Evolutionary conservation across 2,329 filamentous ascomycete genomes (phyloP), one percentile per base, ranked within the genome.

Genomic region (Aspergillus versicolor): DNA sequence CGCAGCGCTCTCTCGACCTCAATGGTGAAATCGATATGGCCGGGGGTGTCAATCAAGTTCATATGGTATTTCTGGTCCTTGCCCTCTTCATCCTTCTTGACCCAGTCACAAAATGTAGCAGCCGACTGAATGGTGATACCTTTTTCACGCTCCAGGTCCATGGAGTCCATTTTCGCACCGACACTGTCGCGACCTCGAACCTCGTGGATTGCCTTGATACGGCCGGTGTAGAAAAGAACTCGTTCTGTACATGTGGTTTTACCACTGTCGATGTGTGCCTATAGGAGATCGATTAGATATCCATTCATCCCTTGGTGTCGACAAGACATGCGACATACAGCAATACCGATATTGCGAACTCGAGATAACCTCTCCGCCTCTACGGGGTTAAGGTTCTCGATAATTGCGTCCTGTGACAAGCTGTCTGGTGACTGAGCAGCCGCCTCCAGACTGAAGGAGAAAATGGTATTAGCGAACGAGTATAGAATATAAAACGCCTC

Each of bases 81-180:
- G 64, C 89, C 90, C 63, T 93, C 79, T 52, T 71, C 64, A 68
- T 91, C 88, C 75, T 85, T 88, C 81, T 96, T 97, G 64, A 89
- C 79, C 94, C 94, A 99, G 77, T 99, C 92, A 76, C 91, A 96
- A 75, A 96, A 99, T 1, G 94, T 99, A 22, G 94, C 94, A 11
- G 94, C 94, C 65, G 93, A 97, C 76, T 99, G 93, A 70, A 99
- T 99, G 57, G 94, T 99, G 74, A 99, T 99, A 69, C 94, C 94
- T 81, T 97, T 96, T 76, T 97, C 94, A 76, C 94, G 85, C 79
- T 99, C 94, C 65, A 99, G 82, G 67, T 99, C 94, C 94, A 99
- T 99, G 24, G 92, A 97, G 81, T 99, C 94, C 94, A 99, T 99
- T 81, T 99, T 99, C 60, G 94, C 94, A 63, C 94, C 94, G 41